Percentiles rank a stretch among this genome's conserved stretches.
Evolutionary conservation across 164 flowering plant species (phyloP).

Genomic region (Paratinospora sagittata): DNA sequence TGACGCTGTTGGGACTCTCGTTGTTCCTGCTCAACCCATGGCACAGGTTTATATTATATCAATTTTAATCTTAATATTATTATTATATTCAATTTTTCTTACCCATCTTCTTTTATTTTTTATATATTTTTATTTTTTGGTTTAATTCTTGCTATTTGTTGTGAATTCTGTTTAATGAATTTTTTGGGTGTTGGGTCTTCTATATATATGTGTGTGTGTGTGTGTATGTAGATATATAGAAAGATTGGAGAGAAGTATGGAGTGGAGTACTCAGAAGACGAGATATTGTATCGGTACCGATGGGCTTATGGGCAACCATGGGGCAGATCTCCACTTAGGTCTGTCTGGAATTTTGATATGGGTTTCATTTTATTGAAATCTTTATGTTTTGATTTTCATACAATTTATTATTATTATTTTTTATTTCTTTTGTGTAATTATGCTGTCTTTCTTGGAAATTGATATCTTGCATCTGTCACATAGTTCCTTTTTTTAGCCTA

Average conservation of each 20-base stretch:
- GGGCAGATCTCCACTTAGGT: constrained; percentile 92
- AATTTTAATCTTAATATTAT: too few species aligned
- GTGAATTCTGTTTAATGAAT: background rate
- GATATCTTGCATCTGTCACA: background rate
- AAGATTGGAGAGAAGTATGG: constrained; percentile 93
- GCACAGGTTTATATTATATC: constrained; percentile 82
- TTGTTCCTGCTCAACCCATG: constrained; percentile 90
- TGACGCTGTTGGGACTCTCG: constrained; percentile 91
- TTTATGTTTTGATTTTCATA: background rate
- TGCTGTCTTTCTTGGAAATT: background rate
- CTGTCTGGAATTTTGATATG: constrained; percentile 10
- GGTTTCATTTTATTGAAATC: background rate
- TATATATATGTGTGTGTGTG: too few species aligned
- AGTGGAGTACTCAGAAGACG: constrained; percentile 70
- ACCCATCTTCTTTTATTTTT: too few species aligned
- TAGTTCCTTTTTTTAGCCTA: background rate
- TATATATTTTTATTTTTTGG: background rate
- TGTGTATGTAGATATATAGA: constrained; percentile 64
- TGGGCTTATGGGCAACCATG: constrained; percentile 93
- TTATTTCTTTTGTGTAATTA: background rate
- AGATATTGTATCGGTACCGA: constrained; percentile 75
- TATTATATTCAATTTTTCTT: too few species aligned
- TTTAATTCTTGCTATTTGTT: background rate
- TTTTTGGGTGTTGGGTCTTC: constrained; percentile 6
- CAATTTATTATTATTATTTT: background rate